Conservation (phyloP, 805 yeast species). For the Lipomyces mesembrius region DNA sequence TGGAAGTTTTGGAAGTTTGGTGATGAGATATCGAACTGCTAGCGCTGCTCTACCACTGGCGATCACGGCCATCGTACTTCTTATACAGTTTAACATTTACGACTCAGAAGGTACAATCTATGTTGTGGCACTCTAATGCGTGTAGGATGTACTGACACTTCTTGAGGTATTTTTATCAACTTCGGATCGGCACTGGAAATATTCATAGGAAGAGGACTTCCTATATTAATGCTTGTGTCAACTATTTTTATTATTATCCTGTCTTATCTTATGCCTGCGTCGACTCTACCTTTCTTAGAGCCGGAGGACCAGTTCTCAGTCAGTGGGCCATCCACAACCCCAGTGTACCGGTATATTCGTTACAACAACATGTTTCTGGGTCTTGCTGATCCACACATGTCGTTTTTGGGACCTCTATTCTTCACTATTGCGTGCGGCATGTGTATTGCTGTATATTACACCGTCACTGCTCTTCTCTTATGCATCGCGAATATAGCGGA, state of each 20-base stretch:
- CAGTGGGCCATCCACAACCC: not conserved
- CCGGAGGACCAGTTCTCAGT: conserved; percentile 20
- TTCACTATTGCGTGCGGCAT: conserved; percentile 54
- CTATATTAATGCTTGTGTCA: conserved; percentile 40
- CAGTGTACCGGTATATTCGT: conserved; percentile 44
- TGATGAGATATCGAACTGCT: conserved; percentile 76
- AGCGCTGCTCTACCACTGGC: conserved; percentile 72
- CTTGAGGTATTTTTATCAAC: conserved; percentile 22
- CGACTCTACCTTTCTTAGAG: conserved; percentile 50
- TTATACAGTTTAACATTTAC: conserved; percentile 60
- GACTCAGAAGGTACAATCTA: conserved; percentile 33
- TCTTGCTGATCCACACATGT: conserved; percentile 58
- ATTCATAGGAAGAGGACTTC: conserved; percentile 46
- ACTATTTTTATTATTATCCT: conserved; percentile 43
- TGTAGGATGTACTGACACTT: not conserved
- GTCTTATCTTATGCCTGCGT: conserved; percentile 42
- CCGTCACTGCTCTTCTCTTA: conserved; percentile 6
- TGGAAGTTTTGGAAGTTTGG: conserved; percentile 67
- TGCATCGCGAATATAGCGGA: conserved; percentile 17
- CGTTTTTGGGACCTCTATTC: conserved; percentile 65
- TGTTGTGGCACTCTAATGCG: not conserved
- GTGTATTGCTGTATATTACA: conserved; percentile 43
- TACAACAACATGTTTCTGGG: conserved; percentile 70
- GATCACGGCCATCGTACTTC: conserved; percentile 56
- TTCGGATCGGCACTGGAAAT: conserved; percentile 35